Conservation (phyloP, 306 rosid genomes). For the Trifolium dubium region DNA sequence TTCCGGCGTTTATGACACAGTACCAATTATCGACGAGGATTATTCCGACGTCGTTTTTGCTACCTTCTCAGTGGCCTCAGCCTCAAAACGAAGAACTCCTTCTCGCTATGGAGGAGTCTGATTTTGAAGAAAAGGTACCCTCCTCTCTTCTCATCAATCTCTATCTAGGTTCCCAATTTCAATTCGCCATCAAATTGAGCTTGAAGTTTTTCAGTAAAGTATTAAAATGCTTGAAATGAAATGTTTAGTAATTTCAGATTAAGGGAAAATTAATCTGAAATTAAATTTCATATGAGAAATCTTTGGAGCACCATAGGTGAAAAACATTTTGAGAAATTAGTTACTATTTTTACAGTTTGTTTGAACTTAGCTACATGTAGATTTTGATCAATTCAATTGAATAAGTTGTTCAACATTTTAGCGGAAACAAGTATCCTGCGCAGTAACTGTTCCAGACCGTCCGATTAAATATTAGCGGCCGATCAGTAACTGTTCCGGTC, state of each 20-base stretch:
- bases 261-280: not conserved
- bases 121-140: slow-evolving; percentile 81
- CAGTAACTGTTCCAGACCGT: too few species aligned
- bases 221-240: too few species aligned
- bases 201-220: too few species aligned
- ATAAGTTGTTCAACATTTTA: not conserved
- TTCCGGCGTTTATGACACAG: slow-evolving; percentile 92
- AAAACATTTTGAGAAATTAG: slow-evolving; percentile 13
- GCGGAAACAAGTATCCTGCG: too few species aligned
- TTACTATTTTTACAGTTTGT: slow-evolving; percentile 24
- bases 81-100: slow-evolving; percentile 90
- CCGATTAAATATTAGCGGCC: too few species aligned
- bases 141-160: not conserved
- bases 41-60: slow-evolving; percentile 81
- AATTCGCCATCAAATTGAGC: too few species aligned
- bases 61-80: slow-evolving; percentile 92
- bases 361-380: slow-evolving; percentile 5
- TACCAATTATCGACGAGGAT: slow-evolving; percentile 74
- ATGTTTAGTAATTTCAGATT: not conserved
- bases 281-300: too few species aligned
- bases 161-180: not conserved
- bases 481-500: too few species aligned
- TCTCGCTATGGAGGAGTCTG: slow-evolving; percentile 91
- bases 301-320: too few species aligned
- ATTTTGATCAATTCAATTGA: slow-evolving; percentile 2